phyloP scores from a whole-genome alignment of 805 yeast genomes.

The Kuraishia borneana region DNA sequence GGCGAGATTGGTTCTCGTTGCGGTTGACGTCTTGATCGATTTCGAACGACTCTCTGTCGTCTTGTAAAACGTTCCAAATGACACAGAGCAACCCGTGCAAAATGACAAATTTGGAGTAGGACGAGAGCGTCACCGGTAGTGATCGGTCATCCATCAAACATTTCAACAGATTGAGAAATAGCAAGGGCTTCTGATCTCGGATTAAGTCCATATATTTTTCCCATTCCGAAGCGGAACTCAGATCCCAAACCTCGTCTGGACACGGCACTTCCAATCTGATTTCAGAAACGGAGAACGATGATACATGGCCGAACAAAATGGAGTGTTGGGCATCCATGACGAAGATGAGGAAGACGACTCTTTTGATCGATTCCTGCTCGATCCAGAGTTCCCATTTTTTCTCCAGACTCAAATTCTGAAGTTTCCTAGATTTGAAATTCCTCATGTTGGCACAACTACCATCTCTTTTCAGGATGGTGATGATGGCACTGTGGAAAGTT shows the following conservation, averaged over 20 bases:
- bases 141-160: conserved; percentile 10
- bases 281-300: conserved; percentile 12
- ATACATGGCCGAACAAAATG: conserved; percentile 11
- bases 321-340: conserved; percentile 18
- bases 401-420: conserved; percentile 1
- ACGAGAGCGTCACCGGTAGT: conserved; percentile 9
- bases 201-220: background rate
- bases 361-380: conserved; percentile 11
- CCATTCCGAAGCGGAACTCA: conserved; percentile 1
- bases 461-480: conserved; percentile 8
- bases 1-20: conserved; percentile 4
- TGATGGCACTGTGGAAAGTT: conserved; percentile 15
- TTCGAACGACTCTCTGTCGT: conserved; percentile 12
- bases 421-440: background rate
- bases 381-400: conserved; percentile 13
- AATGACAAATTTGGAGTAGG: conserved; percentile 10
- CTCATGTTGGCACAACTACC: conserved; percentile 7
- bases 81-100: conserved; percentile 14
- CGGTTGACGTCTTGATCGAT: conserved; percentile 5
- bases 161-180: conserved; percentile 10
- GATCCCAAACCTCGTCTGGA: conserved; percentile 11
- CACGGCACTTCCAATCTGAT: conserved; percentile 14
- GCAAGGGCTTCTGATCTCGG: conserved; percentile 3
- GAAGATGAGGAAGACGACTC: conserved; percentile 12
- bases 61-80: conserved; percentile 11